Conservation (phyloP, 2,329 filamentous ascomycete genomes). For the Pseudogymnoascus sp. region DNA sequence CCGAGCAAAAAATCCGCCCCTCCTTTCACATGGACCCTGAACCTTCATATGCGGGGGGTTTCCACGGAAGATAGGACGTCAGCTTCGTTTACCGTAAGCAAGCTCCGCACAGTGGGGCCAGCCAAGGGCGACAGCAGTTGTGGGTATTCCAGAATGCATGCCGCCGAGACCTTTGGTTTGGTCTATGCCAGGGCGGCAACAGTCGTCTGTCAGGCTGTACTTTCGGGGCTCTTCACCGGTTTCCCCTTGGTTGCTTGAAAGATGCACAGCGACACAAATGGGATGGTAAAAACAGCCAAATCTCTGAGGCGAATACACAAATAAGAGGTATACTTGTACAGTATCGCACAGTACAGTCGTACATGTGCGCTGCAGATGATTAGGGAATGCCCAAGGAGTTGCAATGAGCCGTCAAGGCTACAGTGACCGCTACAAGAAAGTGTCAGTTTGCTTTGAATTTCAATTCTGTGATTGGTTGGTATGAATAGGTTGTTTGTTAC, state of each 20-base stretch:
- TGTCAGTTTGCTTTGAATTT: background rate
- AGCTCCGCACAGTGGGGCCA: background rate
- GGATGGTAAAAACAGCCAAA: background rate
- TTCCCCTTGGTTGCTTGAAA: background rate
- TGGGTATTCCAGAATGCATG: conserved; percentile 6
- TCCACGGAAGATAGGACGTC: background rate
- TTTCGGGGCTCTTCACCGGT: background rate
- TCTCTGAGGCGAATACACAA: background rate
- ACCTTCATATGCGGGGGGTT: background rate
- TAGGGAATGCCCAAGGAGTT: background rate
- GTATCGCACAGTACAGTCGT: background rate
- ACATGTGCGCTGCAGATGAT: conserved; percentile 2
- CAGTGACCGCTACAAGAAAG: background rate
- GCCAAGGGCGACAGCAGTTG: background rate
- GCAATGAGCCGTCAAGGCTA: background rate
- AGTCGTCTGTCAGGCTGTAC: background rate
- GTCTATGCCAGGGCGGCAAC: background rate
- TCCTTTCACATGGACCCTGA: background rate
- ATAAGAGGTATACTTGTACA: background rate
- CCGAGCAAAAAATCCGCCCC: background rate
- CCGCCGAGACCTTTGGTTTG: background rate
- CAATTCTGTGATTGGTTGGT: background rate
- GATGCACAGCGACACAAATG: background rate
- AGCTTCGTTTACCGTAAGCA: background rate
- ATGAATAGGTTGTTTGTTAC: background rate